Conservation (phyloP, 1,284 basidiomycete genomes). For the Moesziomyces globuligerus region DNA sequence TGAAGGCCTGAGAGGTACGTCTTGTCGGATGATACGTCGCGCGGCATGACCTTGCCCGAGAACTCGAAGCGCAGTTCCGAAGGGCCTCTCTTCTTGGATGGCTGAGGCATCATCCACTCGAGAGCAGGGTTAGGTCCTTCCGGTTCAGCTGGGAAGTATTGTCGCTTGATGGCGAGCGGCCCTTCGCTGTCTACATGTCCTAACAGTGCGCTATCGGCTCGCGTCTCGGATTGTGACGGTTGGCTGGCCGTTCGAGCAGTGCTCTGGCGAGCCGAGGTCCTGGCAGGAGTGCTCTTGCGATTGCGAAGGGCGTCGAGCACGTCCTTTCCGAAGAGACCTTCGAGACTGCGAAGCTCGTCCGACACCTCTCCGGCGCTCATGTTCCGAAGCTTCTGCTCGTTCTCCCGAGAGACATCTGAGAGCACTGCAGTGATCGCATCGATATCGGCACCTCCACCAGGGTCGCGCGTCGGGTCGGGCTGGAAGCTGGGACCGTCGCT, state of each 20-base stretch:
- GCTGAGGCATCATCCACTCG: slow-evolving; percentile 55
- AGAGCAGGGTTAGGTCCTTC: slow-evolving; percentile 44
- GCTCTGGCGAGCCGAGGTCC: background rate
- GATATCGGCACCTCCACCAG: slow-evolving; percentile 59
- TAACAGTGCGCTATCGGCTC: slow-evolving; percentile 5
- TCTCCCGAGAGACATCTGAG: slow-evolving; percentile 47
- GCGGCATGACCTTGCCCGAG: slow-evolving; percentile 35
- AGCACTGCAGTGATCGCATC: slow-evolving; percentile 50
- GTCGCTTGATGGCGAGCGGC: slow-evolving; percentile 81
- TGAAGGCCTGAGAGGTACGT: slow-evolving; percentile 75
- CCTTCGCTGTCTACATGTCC: slow-evolving; percentile 75
- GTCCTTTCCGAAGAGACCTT: slow-evolving; percentile 55
- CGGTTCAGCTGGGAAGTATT: slow-evolving; percentile 80
- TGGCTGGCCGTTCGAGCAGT: slow-evolving; percentile 66
- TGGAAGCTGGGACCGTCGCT: slow-evolving; percentile 8
- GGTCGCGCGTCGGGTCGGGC: slow-evolving; percentile 54
- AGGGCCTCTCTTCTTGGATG: background rate
- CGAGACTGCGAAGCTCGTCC: slow-evolving; percentile 54
- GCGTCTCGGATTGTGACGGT: slow-evolving; percentile 63
- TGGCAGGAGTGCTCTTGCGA: slow-evolving; percentile 25
- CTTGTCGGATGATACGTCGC: slow-evolving; percentile 18
- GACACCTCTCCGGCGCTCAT: slow-evolving; percentile 56
- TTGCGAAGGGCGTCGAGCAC: slow-evolving; percentile 52
- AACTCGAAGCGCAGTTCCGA: slow-evolving; percentile 59
- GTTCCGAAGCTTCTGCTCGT: slow-evolving; percentile 50